Evolutionary conservation across 2,329 filamentous ascomycete genomes (phyloP).

Genomic region (Trichoderma aggressivum): DNA sequence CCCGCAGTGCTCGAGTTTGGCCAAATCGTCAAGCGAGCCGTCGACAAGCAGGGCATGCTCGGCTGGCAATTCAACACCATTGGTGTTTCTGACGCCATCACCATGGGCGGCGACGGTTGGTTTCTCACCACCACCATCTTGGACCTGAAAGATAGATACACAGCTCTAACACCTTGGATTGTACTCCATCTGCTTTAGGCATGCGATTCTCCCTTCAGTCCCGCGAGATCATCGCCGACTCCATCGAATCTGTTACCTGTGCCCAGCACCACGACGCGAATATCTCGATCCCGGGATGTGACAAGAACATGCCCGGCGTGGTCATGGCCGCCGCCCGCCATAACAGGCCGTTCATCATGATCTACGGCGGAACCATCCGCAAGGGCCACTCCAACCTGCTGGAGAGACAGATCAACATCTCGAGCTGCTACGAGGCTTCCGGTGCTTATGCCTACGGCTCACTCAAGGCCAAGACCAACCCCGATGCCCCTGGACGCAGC

Average conservation of each 20-base stretch:
- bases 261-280: constrained; percentile 92
- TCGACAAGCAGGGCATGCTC: constrained; percentile 81
- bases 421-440: constrained; percentile 81
- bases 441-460: constrained; percentile 78
- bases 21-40: constrained; percentile 78
- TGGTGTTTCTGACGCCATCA: constrained; percentile 85
- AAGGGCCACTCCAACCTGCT: constrained; percentile 79
- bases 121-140: background rate
- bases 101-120: constrained; percentile 85
- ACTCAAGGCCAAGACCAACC: constrained; percentile 65
- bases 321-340: constrained; percentile 88
- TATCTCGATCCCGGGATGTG: constrained; percentile 88
- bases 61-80: constrained; percentile 94
- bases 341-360: constrained; percentile 90
- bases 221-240: constrained; percentile 89
- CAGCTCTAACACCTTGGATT: background rate
- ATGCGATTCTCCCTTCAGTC: constrained; percentile 93
- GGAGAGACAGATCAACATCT: constrained; percentile 79
- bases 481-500: constrained; percentile 60
- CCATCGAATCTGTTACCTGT: constrained; percentile 88
- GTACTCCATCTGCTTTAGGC: constrained; percentile 47
- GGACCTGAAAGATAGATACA: background rate
- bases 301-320: constrained; percentile 97
- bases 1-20: constrained; percentile 73
- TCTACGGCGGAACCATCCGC: constrained; percentile 88